Evolutionary conservation across 176 grass and related monocot species (phyloP).

Genomic region (Juncus effusus): DNA sequence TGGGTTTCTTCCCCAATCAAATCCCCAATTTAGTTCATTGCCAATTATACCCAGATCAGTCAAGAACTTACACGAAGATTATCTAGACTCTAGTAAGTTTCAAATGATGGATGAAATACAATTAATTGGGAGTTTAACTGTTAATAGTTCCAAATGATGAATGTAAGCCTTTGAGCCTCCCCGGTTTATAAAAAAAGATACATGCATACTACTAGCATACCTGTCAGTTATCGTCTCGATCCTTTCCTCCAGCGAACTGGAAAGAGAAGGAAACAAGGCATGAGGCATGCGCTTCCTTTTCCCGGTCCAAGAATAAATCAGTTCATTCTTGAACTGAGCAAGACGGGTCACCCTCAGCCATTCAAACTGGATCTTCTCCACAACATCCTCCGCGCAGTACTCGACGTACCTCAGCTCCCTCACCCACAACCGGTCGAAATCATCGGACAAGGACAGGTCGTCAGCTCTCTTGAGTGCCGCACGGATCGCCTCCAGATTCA

Average conservation of each 20-base stretch:
- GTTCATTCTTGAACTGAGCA: conserved; percentile 36
- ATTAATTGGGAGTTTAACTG: no score
- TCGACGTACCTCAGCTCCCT: conserved; percentile 36
- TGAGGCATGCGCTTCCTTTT: conserved; percentile 33
- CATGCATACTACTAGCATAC: neutral
- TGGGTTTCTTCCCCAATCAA: no score
- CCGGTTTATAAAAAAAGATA: no score
- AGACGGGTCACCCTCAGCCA: conserved; percentile 23
- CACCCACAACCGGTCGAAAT: conserved; percentile 38
- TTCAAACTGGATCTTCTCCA: conserved; percentile 46
- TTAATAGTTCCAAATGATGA: no score
- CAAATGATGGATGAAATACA: no score
- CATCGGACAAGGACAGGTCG: conserved; percentile 19
- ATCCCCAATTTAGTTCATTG: no score
- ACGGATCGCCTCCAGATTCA: conserved; percentile 31
- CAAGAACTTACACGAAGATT: no score
- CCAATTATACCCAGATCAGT: no score
- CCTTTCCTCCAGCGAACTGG: conserved; percentile 21
- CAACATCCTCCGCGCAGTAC: conserved; percentile 39
- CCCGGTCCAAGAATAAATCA: neutral
- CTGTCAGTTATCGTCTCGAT: conserved; percentile 28
- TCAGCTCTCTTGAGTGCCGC: conserved; percentile 26
- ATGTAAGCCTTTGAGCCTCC: no score
- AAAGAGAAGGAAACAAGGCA: conserved; percentile 16
- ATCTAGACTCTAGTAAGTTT: no score